Base-by-base conservation (phyloP, 768 basidiomycete genomes). In the Tricholoma furcatifolium region DNA sequence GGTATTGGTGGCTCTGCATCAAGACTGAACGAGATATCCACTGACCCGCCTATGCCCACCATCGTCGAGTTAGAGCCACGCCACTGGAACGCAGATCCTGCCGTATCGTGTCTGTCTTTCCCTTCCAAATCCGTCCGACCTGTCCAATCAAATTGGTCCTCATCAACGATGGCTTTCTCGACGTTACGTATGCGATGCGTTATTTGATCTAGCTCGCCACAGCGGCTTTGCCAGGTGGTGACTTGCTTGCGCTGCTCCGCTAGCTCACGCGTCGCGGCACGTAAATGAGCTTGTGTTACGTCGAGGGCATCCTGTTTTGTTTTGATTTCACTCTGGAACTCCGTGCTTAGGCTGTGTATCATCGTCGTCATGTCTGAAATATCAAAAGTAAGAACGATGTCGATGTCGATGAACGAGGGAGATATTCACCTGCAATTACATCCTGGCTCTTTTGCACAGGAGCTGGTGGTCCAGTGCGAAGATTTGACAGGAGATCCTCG, bases 401-500 rank as follows among this genome's bases (percentile, higher is more conserved):
- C 31, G 21, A 32, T 18, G 6, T 24, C 5, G 38, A 9, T n/a
- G 41, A 2, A 34, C 9, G 32, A 4, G 9, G 23, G 15, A 4
- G 35, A 53, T 20, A 50, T 67, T 21, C 61, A 88, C 92, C 87
- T 65, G 86, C 72, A 57, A 93, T 82, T 27, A 97, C 87, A 65
- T 94, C 90, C 60, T 91, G 85, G 53, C 91, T 93, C 64, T 94
- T 91, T 67, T 94, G 88, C 20, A 89, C 82, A 1, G 93, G 92
- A 11, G 76, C 77, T 4, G 88, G 80, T 41, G 90, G 87, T 2
- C 84, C 88, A 0, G 85, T 77, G 43, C 89, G 84, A 55, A 92
- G 67, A 14, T 81, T 83, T 15, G 87, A 79, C 4, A 94, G 68
- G n/a, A 93, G 72, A 62, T 93, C 92, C 62, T 95, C 94, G 0